Base-by-base conservation (phyloP, 805 yeast genomes). In the Zygoascus tannicola region DNA sequence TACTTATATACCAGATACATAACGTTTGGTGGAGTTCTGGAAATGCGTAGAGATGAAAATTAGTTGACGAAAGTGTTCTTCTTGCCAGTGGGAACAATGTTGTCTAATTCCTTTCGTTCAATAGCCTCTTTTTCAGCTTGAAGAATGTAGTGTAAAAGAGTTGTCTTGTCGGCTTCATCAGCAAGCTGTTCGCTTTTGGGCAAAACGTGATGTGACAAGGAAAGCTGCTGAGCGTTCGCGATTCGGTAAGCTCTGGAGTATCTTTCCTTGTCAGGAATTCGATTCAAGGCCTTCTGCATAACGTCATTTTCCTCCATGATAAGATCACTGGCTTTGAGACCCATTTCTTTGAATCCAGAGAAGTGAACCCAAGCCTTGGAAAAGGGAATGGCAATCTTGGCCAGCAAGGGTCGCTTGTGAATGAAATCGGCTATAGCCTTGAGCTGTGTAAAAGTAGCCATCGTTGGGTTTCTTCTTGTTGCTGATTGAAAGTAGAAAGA, bases 331-430 rank as follows among this genome's bases (percentile, higher is more conserved):
- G 82, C 79, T 63, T 60, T 85, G 58, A 92, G 76, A 44, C 98
- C 98, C 71, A 92, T 67, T 66, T 87, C 78, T 74, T 97, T 84
- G 84, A 92, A 92, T 48, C 97, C 97, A 45, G 95, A 74, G 53
- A 75, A 73, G 54, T 79, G 70, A 55, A 75, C 70, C 68, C 81
- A 88, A 55, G 76, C 70, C 60, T 80, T 76, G 38, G 97, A 83
- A 33, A 81, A 73, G 52, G 98, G 97, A 26, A 81, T 74, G 52
- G 84, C 71, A 54, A 88, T 64, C 63, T 80, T 78, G 53, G 83
- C 75, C 60, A 92, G 76, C 40, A 77, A 61, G 44, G 97, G 95
- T 53, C 86, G 76, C 56, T 80, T 80, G 62, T 83, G 74, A 59
- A 90, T 80, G 72, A 70, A 81, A 64, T 85, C 90, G 55, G 86